Evolutionary conservation across 164 flowering plant genomes (phyloP).

Genomic region (Vitis riparia): DNA sequence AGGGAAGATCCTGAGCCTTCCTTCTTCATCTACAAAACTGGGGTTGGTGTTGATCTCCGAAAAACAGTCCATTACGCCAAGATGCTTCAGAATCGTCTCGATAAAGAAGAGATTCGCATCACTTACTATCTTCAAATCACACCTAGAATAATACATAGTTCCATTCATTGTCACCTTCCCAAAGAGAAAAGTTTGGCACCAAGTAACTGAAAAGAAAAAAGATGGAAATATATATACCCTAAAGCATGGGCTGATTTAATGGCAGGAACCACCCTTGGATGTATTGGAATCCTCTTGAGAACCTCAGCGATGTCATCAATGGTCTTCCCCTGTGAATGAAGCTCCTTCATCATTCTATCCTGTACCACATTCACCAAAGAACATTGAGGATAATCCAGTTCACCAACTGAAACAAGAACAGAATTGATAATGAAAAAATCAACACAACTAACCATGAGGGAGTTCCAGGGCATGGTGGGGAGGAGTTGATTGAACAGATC

Average conservation of each 20-base stretch:
- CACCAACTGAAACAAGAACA: neutral
- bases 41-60: slow-evolving; percentile 83
- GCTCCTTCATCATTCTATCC: slow-evolving; percentile 63
- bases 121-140: slow-evolving; percentile 78
- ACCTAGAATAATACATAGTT: slow-evolving; percentile 36
- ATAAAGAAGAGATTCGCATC: slow-evolving; percentile 84
- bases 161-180: neutral
- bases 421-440: neutral
- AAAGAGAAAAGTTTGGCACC: neutral
- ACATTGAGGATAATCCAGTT: neutral
- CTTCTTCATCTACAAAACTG: slow-evolving; percentile 57
- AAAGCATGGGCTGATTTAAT: slow-evolving; percentile 47
- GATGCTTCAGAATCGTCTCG: slow-evolving; percentile 77
- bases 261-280: slow-evolving; percentile 49
- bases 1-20: slow-evolving; percentile 67
- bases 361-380: slow-evolving; percentile 16
- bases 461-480: slow-evolving; percentile 81
- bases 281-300: slow-evolving; percentile 39
- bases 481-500: slow-evolving; percentile 64
- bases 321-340: slow-evolving; percentile 48
- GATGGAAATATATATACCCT: slow-evolving; percentile 26
- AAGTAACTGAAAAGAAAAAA: neutral
- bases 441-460: slow-evolving; percentile 53
- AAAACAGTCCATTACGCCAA: slow-evolving; percentile 55
- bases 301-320: slow-evolving; percentile 44